Base-by-base conservation (phyloP, 2,329 filamentous ascomycete species). In the Oidium heveae region DNA sequence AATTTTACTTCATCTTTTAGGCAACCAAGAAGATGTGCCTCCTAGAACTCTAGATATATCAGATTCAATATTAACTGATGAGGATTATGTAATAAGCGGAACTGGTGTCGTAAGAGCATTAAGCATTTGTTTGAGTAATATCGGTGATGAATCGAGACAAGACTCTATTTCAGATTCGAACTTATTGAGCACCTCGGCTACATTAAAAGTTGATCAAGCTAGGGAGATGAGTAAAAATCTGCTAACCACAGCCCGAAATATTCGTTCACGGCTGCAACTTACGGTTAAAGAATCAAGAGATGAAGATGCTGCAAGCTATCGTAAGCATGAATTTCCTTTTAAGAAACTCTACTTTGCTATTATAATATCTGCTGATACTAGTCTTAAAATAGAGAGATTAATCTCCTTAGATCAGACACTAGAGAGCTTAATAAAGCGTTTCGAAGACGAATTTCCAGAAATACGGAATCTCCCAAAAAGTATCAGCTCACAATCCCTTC, bases 401-500 rank as follows among this genome's bases (percentile, higher is more conserved):
- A 72, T 82, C 46, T 94, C 94, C 74, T 76, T 98, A 33, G 87
- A 95, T 62, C 74, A 83, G 57, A 96, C 91, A 0, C 73, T 98
- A 10, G 76, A 87, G 62, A 82, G 83, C 60, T 95, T 96, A 69
- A 96, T 96, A 63, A 81, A 86, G 65, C 83, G 91, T 32, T 98
- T 96, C 65, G 91, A 96, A 66, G 84, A 94, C 65, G 89, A 96
- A 67, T 96, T 87, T 62, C 91, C 91, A 0, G 89, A 96, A 64
- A 93, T 85, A 0, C 79, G 86, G 37, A 58, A 66, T 33, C 61
- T 57, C 28, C 33, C 55, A 7, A 7, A 32, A 24, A 32, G 16
- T 16, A 28, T 15, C 15, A n/a, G 41, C 28, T 46, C 36, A n/a
- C 47, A 47, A 12, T 20, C 16, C 12, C 22, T 34, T 20, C 36